Evolutionary conservation across 164 flowering plant genomes (phyloP).

Genomic region (Nelumbo lutea): DNA sequence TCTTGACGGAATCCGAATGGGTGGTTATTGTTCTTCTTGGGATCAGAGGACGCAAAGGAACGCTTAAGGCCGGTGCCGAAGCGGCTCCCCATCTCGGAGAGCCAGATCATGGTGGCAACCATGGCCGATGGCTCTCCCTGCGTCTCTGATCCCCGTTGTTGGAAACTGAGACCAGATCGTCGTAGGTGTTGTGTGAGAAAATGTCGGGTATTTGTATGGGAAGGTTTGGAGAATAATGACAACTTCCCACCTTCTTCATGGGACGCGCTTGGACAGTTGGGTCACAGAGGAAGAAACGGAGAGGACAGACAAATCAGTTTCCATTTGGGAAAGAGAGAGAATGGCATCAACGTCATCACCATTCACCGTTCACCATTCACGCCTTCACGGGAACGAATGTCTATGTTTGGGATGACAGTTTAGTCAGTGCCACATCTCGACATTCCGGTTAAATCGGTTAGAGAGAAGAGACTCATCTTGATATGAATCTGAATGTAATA

Average conservation of each 20-base stretch:
- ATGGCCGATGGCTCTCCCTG: not conserved
- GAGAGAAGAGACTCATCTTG: too few species aligned
- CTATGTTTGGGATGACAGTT: too few species aligned
- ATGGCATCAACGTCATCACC: too few species aligned
- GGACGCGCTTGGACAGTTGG: slow-evolving; percentile 10
- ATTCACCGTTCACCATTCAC: too few species aligned
- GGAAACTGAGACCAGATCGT: not conserved
- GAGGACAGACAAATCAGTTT: not conserved
- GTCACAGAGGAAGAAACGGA: slow-evolving; percentile 6
- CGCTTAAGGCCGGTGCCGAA: slow-evolving; percentile 14
- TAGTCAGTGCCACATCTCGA: too few species aligned
- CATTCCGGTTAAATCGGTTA: too few species aligned
- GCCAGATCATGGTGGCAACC: slow-evolving; percentile 17
- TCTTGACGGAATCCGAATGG: slow-evolving; percentile 3
- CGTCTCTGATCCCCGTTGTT: not conserved
- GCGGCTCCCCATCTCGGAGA: slow-evolving; percentile 14
- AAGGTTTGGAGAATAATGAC: not conserved
- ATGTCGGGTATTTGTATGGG: not conserved
- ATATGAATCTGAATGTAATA: too few species aligned
- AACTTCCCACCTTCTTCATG: slow-evolving; percentile 3
- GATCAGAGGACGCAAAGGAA: slow-evolving; percentile 2
- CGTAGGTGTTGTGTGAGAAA: not conserved
- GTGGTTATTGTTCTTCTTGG: not conserved
- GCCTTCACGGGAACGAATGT: too few species aligned
- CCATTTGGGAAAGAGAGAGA: too few species aligned